Evolutionary conservation across 1,284 basidiomycete genomes (phyloP).

Genomic region (Clitocybe nebularis): DNA sequence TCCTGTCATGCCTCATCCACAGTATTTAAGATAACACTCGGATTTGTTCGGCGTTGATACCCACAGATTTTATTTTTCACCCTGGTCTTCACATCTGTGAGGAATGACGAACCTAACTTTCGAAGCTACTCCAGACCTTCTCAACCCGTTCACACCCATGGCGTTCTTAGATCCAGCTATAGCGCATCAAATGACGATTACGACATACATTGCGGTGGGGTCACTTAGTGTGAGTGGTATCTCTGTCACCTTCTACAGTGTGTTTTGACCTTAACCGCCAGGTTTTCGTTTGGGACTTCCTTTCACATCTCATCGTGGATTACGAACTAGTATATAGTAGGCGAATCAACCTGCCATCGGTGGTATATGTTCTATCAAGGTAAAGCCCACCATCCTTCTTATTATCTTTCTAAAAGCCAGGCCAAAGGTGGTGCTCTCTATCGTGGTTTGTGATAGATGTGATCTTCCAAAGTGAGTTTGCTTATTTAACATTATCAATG

Average conservation of each 20-base stretch:
- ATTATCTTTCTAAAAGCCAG: not conserved
- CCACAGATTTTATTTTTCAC: too few relatives aligned
- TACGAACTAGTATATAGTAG: not conserved
- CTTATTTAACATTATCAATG: conserved; percentile 1
- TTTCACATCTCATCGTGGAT: not conserved
- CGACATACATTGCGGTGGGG: conserved; percentile 12
- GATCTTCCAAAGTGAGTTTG: conserved; percentile 39
- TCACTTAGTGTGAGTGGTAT: conserved; percentile 1
- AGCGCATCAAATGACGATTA: conserved; percentile 11
- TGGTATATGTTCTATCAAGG: conserved; percentile 13
- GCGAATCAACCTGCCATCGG: conserved; percentile 2
- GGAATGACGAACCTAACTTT: too few relatives aligned
- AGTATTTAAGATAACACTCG: too few relatives aligned
- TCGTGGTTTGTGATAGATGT: conserved; percentile 12
- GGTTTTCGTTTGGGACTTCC: not conserved
- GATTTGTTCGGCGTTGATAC: too few relatives aligned
- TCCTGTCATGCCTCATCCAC: too few relatives aligned
- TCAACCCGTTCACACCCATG: conserved; percentile 14
- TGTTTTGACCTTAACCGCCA: too few relatives aligned
- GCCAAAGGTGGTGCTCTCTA: conserved; percentile 7
- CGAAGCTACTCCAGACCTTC: too few relatives aligned
- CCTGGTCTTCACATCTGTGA: too few relatives aligned
- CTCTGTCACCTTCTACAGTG: not conserved
- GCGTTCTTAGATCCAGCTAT: conserved; percentile 12
- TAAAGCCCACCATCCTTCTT: not conserved